Evolutionary conservation across 805 yeast species (phyloP).

Genomic region (Hyphopichia homilentoma): DNA sequence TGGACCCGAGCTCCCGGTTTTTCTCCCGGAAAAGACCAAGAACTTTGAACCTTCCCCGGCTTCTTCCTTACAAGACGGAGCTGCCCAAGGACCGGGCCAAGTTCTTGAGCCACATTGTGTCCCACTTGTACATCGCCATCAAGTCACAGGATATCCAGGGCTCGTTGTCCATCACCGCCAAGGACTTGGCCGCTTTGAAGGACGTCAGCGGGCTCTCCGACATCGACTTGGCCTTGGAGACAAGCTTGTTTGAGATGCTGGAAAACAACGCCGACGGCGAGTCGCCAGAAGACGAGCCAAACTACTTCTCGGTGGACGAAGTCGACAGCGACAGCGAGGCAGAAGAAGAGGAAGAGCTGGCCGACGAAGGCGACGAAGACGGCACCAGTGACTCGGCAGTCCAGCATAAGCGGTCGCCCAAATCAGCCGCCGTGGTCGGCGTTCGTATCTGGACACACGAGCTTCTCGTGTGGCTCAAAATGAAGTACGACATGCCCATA

Average conservation of each 20-base stretch:
- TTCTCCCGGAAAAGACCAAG: conserved; percentile 37
- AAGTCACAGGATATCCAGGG: conserved; percentile 74
- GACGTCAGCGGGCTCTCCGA: conserved; percentile 28
- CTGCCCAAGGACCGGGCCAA: conserved; percentile 62
- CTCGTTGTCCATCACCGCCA: conserved; percentile 58
- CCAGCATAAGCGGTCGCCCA: conserved; percentile 60
- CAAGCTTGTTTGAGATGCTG: conserved; percentile 43
- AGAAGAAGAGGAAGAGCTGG: conserved; percentile 38
- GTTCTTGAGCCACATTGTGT: conserved; percentile 75
- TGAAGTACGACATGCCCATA: conserved; percentile 79
- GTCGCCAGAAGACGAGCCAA: conserved; percentile 32
- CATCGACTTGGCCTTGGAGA: conserved; percentile 49
- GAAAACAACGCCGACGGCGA: conserved; percentile 9
- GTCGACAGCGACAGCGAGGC: conserved; percentile 34
- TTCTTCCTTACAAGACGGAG: conserved; percentile 76
- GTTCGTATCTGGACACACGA: conserved; percentile 88
- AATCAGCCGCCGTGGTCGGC: conserved; percentile 68
- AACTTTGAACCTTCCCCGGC: conserved; percentile 36
- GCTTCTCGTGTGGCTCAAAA: conserved; percentile 68
- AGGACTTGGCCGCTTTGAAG: conserved; percentile 53
- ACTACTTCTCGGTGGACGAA: conserved; percentile 7
- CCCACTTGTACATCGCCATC: conserved; percentile 75
- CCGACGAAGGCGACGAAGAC: conserved; percentile 28
- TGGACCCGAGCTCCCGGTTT: conserved; percentile 35
- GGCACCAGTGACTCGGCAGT: conserved; percentile 31